Evolutionary conservation across 1,139 yeast genomes (phyloP).

Genomic region (Yamadazyma buinensis): DNA sequence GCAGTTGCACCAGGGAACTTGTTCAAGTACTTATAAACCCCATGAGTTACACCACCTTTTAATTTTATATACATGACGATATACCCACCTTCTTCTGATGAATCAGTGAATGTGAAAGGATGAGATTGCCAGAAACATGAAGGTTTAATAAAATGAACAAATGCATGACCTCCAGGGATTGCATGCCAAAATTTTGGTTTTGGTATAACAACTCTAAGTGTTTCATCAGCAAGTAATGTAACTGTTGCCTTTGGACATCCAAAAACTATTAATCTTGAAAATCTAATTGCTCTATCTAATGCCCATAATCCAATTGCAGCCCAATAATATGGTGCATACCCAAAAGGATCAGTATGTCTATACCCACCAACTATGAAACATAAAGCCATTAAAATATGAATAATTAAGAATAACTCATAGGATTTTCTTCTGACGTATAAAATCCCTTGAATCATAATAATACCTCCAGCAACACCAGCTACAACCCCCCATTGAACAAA

Average conservation of each 20-base stretch:
- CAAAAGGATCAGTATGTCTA: conserved; percentile 31
- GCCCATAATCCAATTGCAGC: conserved; percentile 40
- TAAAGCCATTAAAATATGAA: conserved; percentile 36
- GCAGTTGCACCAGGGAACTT: conserved; percentile 22
- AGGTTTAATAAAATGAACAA: conserved; percentile 39
- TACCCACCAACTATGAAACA: conserved; percentile 36
- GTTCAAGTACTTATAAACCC: conserved; percentile 23
- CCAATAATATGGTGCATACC: conserved; percentile 33
- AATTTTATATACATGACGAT: conserved; percentile 27
- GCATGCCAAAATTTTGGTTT: conserved; percentile 35
- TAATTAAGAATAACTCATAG: conserved; percentile 36
- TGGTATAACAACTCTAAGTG: conserved; percentile 36
- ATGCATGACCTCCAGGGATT: conserved; percentile 48
- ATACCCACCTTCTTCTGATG: conserved; percentile 18
- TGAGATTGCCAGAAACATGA: conserved; percentile 41
- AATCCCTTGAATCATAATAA: conserved; percentile 33
- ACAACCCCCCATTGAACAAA: conserved; percentile 50
- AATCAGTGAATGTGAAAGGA: conserved; percentile 31
- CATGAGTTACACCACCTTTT: conserved; percentile 32
- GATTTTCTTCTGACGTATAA: conserved; percentile 32
- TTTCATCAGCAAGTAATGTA: conserved; percentile 32
- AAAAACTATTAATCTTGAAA: conserved; percentile 25
- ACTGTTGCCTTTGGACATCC: conserved; percentile 36
- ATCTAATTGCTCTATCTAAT: conserved; percentile 33
- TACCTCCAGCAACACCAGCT: conserved; percentile 29